Conservation (phyloP, 805 yeast genomes). For the Kodamaea fukazawae region DNA sequence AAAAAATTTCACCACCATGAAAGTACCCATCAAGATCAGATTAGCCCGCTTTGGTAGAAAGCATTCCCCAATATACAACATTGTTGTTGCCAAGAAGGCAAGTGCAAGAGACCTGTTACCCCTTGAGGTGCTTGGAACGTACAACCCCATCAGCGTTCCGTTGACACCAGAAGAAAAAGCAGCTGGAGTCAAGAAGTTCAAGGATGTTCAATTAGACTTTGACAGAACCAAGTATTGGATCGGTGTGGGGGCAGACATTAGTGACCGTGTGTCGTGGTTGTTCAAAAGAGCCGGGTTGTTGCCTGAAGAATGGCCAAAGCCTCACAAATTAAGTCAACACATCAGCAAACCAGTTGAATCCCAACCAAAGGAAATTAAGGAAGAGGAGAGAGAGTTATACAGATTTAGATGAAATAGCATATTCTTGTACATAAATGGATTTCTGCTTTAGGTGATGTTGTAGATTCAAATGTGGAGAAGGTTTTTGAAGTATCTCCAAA, state of each 20-base stretch:
- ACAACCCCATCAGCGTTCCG: conserved; percentile 78
- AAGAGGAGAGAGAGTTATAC: conserved; percentile 31
- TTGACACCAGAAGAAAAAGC: conserved; percentile 59
- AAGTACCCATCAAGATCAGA: conserved; percentile 81
- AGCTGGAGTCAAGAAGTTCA: conserved; percentile 57
- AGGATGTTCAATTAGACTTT: conserved; percentile 82
- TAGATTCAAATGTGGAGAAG: too few species aligned
- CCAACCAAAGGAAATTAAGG: conserved; percentile 25
- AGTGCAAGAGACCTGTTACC: conserved; percentile 88
- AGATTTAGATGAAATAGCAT: conserved; percentile 28
- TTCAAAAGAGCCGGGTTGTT: conserved; percentile 76
- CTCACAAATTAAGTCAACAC: conserved; percentile 37
- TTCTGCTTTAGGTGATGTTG: too few species aligned
- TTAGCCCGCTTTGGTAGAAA: conserved; percentile 91
- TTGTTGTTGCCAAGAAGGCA: conserved; percentile 76
- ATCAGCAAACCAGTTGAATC: conserved; percentile 29
- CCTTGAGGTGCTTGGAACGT: conserved; percentile 92
- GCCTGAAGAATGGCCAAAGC: conserved; percentile 56
- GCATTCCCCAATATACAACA: conserved; percentile 84
- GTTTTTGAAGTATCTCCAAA: too few species aligned
- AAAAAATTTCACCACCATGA: conserved; percentile 30
- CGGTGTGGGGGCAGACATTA: conserved; percentile 95
- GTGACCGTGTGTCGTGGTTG: conserved; percentile 72
- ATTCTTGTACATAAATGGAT: conserved; percentile 4
- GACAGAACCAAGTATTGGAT: conserved; percentile 92